Percentiles rank a stretch among this genome's conserved stretches.
phyloP scores from a whole-genome alignment of 2,329 filamentous ascomycete species.

The Huntiella moniliformis region DNA sequence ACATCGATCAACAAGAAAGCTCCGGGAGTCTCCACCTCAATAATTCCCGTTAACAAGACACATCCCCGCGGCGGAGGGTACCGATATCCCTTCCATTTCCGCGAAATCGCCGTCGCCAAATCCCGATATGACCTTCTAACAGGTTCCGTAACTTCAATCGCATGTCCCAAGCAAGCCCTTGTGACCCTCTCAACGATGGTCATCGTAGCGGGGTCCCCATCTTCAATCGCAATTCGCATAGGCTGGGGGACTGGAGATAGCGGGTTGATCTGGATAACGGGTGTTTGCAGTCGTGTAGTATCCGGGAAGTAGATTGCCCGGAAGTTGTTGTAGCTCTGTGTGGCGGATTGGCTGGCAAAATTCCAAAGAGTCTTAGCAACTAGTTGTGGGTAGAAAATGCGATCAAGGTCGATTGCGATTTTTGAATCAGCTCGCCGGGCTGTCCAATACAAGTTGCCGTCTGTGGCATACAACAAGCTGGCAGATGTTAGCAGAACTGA shows the following conservation, averaged over 20 bases:
- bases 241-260: not conserved
- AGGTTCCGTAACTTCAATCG: conserved; percentile 12
- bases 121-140: conserved; percentile 11
- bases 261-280: conserved; percentile 7
- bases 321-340: conserved; percentile 3
- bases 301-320: conserved; percentile 10
- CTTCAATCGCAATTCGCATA: conserved; percentile 5
- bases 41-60: conserved; percentile 26
- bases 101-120: conserved; percentile 11
- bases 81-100: conserved; percentile 22
- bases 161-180: conserved; percentile 12
- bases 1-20: conserved; percentile 27
- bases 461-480: conserved; percentile 7
- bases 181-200: conserved; percentile 11
- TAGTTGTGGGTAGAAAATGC: conserved; percentile 10
- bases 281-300: conserved; percentile 2
- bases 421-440: conserved; percentile 5
- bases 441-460: conserved; percentile 9
- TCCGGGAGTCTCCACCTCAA: conserved; percentile 24
- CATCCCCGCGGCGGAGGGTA: conserved; percentile 26
- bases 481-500: not conserved
- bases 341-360: not conserved
- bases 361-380: conserved; percentile 2
- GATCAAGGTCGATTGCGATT: conserved; percentile 9
- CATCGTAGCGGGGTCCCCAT: conserved; percentile 4